Conservation (phyloP, 331 rosid species). For the Acacia pycnantha region DNA sequence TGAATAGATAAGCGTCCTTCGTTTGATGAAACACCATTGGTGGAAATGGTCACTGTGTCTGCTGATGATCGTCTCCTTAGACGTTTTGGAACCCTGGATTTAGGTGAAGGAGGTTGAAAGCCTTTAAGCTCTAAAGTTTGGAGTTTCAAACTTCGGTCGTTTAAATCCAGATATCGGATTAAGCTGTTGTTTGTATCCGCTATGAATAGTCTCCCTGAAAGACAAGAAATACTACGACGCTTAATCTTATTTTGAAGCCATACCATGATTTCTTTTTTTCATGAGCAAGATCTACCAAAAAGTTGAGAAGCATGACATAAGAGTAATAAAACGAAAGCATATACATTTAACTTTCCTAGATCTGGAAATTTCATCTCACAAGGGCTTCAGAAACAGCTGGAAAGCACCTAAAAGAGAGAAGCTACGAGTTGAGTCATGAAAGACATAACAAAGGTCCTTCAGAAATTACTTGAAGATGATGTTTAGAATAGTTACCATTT, state of each 20-base stretch:
- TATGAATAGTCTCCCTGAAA: constrained; percentile 76
- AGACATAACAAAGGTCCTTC: neutral
- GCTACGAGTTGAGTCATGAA: neutral
- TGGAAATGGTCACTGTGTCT: constrained; percentile 62
- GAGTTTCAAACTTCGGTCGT: constrained; percentile 49
- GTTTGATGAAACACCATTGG: constrained; percentile 64
- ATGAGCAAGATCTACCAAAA: constrained; percentile 19
- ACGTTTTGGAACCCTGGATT: constrained; percentile 61
- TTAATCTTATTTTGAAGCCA: constrained; percentile 6
- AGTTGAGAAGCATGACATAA: neutral
- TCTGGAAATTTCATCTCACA: neutral
- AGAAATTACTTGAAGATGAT: neutral
- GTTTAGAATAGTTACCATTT: neutral
- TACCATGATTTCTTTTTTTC: neutral
- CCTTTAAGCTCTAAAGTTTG: constrained; percentile 80
- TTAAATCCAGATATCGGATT: constrained; percentile 79
- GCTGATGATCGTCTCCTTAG: constrained; percentile 74
- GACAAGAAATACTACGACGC: constrained; percentile 17
- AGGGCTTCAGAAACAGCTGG: neutral
- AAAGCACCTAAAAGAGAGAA: neutral
- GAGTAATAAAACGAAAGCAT: neutral
- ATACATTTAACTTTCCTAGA: neutral
- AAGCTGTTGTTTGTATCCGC: constrained; percentile 93
- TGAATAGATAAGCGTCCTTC: constrained; percentile 70
- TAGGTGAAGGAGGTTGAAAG: constrained; percentile 74